Percentiles rank a stretch among this genome's conserved stretches.
phyloP scores from a whole-genome alignment of 108 stramenopile species.

The Bacterosira constricta region DNA sequence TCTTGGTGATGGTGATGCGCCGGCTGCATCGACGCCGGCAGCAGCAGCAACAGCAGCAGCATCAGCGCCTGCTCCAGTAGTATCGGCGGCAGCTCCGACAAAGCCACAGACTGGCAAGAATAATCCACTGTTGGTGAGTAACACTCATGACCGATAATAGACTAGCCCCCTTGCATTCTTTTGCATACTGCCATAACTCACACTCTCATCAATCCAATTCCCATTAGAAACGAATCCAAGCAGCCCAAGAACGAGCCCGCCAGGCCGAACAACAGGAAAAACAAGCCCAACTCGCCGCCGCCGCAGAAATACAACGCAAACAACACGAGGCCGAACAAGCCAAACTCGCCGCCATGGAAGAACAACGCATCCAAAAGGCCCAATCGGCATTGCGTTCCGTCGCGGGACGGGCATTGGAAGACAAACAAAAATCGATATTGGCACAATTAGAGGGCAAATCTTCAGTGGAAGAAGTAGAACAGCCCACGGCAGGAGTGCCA shows the following conservation, averaged over 20 bases:
- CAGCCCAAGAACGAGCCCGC: constrained; percentile 80
- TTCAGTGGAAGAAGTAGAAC: constrained; percentile 19
- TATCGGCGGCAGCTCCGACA: constrained; percentile 21
- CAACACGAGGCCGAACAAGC: constrained; percentile 12
- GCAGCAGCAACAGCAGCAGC: background rate
- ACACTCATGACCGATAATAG: background rate
- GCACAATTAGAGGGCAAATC: constrained; percentile 30
- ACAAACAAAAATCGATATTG: constrained; percentile 27
- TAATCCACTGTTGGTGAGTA: constrained; percentile 73
- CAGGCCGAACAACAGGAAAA: constrained; percentile 44
- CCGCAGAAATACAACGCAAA: constrained; percentile 21
- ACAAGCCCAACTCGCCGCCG: constrained; percentile 21
- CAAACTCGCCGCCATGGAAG: constrained; percentile 4
- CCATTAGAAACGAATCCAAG: constrained; percentile 78
- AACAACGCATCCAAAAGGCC: constrained; percentile 15
- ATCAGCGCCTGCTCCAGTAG: constrained; percentile 20
- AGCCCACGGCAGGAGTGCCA: constrained; percentile 19
- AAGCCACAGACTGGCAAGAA: constrained; percentile 20
- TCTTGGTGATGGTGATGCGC: too few species aligned
- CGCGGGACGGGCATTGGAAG: constrained; percentile 13
- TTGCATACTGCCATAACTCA: background rate
- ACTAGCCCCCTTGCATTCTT: background rate
- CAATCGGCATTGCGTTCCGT: constrained; percentile 8
- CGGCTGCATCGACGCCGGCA: constrained; percentile 1
- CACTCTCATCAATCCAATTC: background rate